Base-by-base conservation (phyloP, 768 basidiomycete genomes). In the Trametes gibbosa region DNA sequence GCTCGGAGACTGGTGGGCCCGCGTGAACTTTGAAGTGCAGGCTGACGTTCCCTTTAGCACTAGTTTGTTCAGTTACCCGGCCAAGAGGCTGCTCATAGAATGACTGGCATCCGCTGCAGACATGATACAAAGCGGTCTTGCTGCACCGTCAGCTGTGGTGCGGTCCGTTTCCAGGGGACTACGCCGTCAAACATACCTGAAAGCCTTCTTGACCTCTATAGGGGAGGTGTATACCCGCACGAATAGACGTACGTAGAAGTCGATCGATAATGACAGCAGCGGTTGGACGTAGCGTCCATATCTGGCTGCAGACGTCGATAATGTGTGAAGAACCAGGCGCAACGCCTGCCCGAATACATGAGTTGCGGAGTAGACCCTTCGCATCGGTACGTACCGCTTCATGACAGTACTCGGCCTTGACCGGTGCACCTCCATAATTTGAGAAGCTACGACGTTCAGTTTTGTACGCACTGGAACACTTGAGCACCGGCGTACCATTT, bases 241-340 rank as follows among this genome's bases (percentile, higher is more conserved):
- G 67, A 98, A 99, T 19, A 98, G 68, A 3, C 97, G 88, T 24
- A 97, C 87, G 71, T 99, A 99, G 72, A 98, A 99, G 67, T 99
- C 97, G 68, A 99, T 96, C 16, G 93, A 96, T 32, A 99, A 77
- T 0, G 90, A 95, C 3, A 97, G 73, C 7, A 97, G 75, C 10
- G 97, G 97, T 64, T 89, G 82, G 61, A 99, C 92, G 68, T 87
- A 90, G 40, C 94, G 86, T 4, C 97, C 96, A 68, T 98, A 98
- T 67, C 95, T 83, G 23, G 89, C 84, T 1, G 97, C 97, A 2
- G 94, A 87, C 0, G 87, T 88, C 0, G 95, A 89, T 45, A 98
- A 74, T 0, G 90, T 78, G 70, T 95, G 83, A 6, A 99, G 80
- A n/a, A 98, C 87, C 1, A 99, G 81, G 19, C 97, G 87, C 25